Percentiles rank a stretch among this genome's conserved stretches.
phyloP scores from a whole-genome alignment of 208 protist species.

The Acanthamoeba castellanii region DNA sequence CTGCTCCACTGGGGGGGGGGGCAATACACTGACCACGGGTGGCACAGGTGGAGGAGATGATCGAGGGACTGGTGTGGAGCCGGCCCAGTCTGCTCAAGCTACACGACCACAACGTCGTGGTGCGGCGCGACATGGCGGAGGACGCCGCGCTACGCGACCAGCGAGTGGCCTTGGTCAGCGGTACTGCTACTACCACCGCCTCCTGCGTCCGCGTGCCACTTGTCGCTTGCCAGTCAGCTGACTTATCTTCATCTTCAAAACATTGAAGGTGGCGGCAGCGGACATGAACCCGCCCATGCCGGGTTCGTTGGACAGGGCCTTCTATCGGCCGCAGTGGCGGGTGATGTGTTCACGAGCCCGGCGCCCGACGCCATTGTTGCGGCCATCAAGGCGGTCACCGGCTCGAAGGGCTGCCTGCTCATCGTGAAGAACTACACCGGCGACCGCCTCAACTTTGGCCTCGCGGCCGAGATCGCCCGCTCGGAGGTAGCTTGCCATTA shows the following conservation, averaged over 20 bases:
- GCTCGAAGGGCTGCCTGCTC: conserved; percentile 84
- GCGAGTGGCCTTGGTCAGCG: conserved; percentile 45
- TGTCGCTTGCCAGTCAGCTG: not conserved
- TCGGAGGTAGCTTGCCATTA: not conserved
- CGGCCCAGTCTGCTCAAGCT: conserved; percentile 21
- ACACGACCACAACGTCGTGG: conserved; percentile 48
- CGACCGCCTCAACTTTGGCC: conserved; percentile 93
- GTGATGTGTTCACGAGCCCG: conserved; percentile 93
- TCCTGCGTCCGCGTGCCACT: not conserved
- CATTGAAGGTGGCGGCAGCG: conserved; percentile 90
- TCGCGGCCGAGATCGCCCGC: conserved; percentile 87
- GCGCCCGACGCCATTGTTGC: conserved; percentile 88
- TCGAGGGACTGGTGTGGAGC: conserved; percentile 49
- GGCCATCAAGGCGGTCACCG: conserved; percentile 90
- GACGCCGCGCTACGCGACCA: conserved; percentile 36
- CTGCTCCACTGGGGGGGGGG: too few relatives aligned
- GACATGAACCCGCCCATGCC: conserved; percentile 93
- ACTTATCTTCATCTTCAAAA: not conserved
- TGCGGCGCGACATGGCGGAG: conserved; percentile 43
- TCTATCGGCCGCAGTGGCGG: conserved; percentile 93
- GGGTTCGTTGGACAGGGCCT: conserved; percentile 92
- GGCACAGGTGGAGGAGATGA: conserved; percentile 58
- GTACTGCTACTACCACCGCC: not conserved
- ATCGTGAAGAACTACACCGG: conserved; percentile 95
- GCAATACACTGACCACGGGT: not conserved